Evolutionary conservation across 345 rosid genomes (phyloP), one percentile per base, ranked within the genome.

Genomic region (Xanthoceras sorbifolium): DNA sequence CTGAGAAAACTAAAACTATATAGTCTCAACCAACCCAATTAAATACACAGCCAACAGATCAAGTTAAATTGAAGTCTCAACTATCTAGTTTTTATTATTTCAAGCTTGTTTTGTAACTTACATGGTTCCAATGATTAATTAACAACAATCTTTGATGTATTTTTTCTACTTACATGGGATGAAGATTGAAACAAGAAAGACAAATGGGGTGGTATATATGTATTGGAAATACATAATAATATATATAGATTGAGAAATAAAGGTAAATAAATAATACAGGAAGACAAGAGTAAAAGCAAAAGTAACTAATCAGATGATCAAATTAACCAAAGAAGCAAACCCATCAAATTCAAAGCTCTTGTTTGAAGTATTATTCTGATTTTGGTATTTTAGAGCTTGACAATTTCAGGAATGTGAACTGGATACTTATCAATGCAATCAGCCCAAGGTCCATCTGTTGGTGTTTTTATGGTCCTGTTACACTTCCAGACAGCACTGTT

Each of bases 401-500:
- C 92, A 44, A 92, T 84, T 77, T 92, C 97, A 3, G 97, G 97
- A 67, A 92, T 89, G 72, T 83, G 83, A 76, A 90, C 94, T 9
- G 97, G 97, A 67, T 91, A 93, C 50, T 85, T 76, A 25, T 89
- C 83, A 65, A 93, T 88, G 83, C 92, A 91, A 80, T 92, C 97
- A 7, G 79, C 69, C 97, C 97, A 92, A 0, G 95, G 89, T 28
- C 93, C 92, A 48, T 89, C 89, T 5, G 71, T 77, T 1, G 88
- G 85, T 8, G 85, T 57, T 72, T 88, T 88, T 76, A 93, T 88
- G 79, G 72, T 89, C 42, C 86, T 82, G 80, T 89, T 94, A 73
- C 97, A 92, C 81, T 88, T 94, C 98, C 97, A 94, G 9, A 94
- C 94, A 0, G 93, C 97, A 32, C 97, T 91, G 78, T 94, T 94